Evolutionary conservation across 176 grass and related monocot genomes (phyloP), one percentile per base, ranked within the genome.

Genomic region (Triticum urartu): DNA sequence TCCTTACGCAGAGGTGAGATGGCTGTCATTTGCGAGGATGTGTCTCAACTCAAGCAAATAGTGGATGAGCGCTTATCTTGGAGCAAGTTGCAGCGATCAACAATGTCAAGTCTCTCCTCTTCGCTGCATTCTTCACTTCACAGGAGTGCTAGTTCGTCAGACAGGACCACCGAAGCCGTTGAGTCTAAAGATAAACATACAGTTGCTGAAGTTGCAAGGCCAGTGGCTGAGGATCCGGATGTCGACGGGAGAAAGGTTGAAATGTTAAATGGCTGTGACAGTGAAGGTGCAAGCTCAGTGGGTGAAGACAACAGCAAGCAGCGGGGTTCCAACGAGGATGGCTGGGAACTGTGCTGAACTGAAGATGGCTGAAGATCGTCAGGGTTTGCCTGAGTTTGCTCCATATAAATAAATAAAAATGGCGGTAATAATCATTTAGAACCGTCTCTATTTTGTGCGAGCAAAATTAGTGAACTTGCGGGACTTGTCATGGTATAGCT

Each of bases 1-100:
- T 58, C 21, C 50, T 71, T 62, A 28, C 72, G 64, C 86, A 95
- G 93, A 89, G 88, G 86, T 64, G 90, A 92, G 69, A 89, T 95
- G 79, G 71, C 90, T 26, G 88, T 86, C 30, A 80, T 88, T 20
- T 90, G 76, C 82, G 87, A 88, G 65, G 88, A 89, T 30, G 90
- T 90, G 13, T 78, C 69, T 0, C 47, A 79, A 34, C 90, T 95
- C 11, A 90, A 90, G 85, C 76, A 18, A 85, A 86, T 89, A 86
- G 90, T 92, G 62, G 65, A 92, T 63, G 86, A 20, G 30, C 81
- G 79, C 26, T 34, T 92, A 13, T 85, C 88, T 20, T 47, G 85
- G 26, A 86, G 83, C 73, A 95, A 88, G 71, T 26, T 89, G 63
- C 87, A 89, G 63, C 78, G 66, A 64, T 87, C 89, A 40, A 58